Base-by-base conservation (phyloP, 202 grass and related monocot species). In the Schoenoplectus triqueter region DNA sequence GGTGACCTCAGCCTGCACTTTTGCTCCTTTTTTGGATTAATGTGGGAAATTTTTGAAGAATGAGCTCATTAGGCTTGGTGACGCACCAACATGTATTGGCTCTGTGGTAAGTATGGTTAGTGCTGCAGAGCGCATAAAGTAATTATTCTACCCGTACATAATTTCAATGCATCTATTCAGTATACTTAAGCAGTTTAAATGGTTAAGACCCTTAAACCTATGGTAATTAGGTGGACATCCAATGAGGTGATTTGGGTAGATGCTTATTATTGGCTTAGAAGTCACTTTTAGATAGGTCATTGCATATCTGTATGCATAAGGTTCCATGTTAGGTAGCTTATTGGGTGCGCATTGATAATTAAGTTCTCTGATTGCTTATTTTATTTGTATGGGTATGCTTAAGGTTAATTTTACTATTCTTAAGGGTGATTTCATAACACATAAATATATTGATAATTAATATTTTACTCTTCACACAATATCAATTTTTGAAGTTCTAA, bases 261-360 rank as follows among this genome's bases (percentile, higher is more conserved):
- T 69, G 41, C 68, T 71, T 71, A 69, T 71, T 71, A 4, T 17
- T n/a, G 42, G 42, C 68, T 48, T 71, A 42, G 17, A 71, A 71
- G 14, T 18, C 42, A 47, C 11, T 31, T 3, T 45, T 48, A 17
- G 7, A 7, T 47, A 73, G 41, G 8, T 73, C 47, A 73, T 51
- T 51, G 5, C 17, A 17, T 31, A 31, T 31, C 31, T 19, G 47
- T 50, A 20, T 51, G n/a, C 42, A 73, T 50, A 51, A 50, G 11
- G 17, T 73, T 73, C 69, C 46, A 21, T 51, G 31, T 31, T 31
- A 31, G 31, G 31, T 31, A 31, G 31, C 8, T 73, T 51, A 50
- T 21, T 18, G 68, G 15, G 6, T 19, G 17, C 1, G 2, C 3
- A 50, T 17, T 46, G 6, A 71, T 71, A 19, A 19, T 62, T 19